Base-by-base conservation (phyloP, 106 monocot species). In the Xerophyta viscosa region DNA sequence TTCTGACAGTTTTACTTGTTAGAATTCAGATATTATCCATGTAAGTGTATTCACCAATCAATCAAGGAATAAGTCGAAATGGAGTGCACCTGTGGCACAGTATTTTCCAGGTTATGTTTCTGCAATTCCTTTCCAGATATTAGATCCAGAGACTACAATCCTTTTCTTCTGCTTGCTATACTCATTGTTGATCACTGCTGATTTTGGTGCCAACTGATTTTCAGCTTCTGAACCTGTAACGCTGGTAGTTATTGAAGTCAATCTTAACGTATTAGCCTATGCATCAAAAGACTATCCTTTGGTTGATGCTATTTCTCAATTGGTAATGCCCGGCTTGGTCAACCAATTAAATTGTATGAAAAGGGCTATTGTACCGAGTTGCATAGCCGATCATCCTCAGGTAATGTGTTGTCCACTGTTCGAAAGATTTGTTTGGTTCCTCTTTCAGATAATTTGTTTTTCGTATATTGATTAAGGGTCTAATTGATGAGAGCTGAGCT, bases 11-110 rank as follows among this genome's bases (percentile, higher is more conserved):
- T 68, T 27, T 44, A 20, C 64, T 69, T n/a, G 37, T 69, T 85
- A 96, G 96, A 81, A 58, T 82, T 78, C 82, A 85, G 88, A 85
- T 77, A 73, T 69, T 47, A 89, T 96, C 64, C 64, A 26, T 33
- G 61, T 96, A 64, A 79, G 69, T 50, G 54, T 96, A 33, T 37
- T 96, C 28, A 75, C 37, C 56, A 96, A 81, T 72, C 56, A 68
- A 60, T 82, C 89, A 37, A 74, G 61, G 52, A 77, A 46, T 66
- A 52, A 28, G 46, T 26, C 36, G 31, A 71, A 50, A 54, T 27
- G 42, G 50, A 58, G 37, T 47, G 70, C 65, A 23, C 96, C 96
- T 49, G n/a, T 39, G 37, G 73, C 75, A 42, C 65, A 84, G 41
- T 96, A 85, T 61, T 66, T 78, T 50, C 84, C 96, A 63, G 96